These are phyloP conservation scores for Macrophomina pseudophaseolina DNA, from an alignment of 2,329 filamentous ascomycete genomes.

Conservation along the genomic window DNA sequence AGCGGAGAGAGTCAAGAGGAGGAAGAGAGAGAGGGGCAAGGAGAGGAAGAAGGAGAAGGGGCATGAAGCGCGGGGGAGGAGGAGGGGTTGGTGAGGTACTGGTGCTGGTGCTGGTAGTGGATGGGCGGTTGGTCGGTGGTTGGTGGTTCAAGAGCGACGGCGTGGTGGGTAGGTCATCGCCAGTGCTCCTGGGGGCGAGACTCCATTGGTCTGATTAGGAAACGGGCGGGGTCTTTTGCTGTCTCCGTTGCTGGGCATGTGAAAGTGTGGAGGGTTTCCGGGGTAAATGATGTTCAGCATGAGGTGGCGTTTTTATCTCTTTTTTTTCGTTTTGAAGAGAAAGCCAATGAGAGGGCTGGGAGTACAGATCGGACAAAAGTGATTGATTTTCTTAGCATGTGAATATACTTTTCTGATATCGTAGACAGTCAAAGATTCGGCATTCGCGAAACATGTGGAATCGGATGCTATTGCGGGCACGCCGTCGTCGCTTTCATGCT, in stretches of 20 bases:
- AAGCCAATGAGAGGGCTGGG: not conserved
- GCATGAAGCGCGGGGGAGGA: constrained; percentile 70
- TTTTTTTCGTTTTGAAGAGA: not conserved
- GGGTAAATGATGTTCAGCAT: constrained; percentile 5
- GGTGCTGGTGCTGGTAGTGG: not conserved
- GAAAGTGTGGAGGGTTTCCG: constrained; percentile 5
- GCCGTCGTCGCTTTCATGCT: not conserved
- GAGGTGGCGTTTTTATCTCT: not conserved
- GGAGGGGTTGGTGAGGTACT: constrained; percentile 64
- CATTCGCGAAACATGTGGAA: not conserved
- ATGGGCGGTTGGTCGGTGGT: not conserved
- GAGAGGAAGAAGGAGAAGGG: constrained; percentile 73
- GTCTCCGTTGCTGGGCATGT: not conserved
- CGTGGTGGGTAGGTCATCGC: not conserved
- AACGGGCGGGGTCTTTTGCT: too few species aligned
- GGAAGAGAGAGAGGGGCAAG: constrained; percentile 69
- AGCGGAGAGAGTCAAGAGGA: constrained; percentile 77
- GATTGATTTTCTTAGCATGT: constrained; percentile 9
- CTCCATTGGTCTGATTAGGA: too few species aligned
- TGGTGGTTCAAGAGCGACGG: not conserved
- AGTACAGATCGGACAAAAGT: constrained; percentile 2
- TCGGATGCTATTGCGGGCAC: too few species aligned
- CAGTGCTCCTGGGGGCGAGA: too few species aligned
- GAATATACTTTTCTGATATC: not conserved
- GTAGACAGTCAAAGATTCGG: not conserved